A percentile compares a stretch with the other conserved stretches of the same genome.
Conservation (phyloP, 108 stramenopile species). For the Stephanodiscus minutulus region DNA sequence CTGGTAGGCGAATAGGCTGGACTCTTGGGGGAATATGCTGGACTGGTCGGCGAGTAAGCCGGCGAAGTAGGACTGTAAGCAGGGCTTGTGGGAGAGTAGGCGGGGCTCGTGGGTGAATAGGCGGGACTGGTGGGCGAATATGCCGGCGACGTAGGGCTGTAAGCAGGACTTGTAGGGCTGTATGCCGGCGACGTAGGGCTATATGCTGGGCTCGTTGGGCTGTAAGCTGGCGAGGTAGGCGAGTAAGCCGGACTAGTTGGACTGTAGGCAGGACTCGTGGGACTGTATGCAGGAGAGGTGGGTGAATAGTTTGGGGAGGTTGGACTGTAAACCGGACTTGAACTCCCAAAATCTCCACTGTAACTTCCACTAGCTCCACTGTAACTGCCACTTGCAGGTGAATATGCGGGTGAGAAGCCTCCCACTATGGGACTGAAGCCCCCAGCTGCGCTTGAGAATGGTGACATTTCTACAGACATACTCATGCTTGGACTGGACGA, state of each 20-base stretch:
- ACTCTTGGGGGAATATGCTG: slow-evolving; percentile 71
- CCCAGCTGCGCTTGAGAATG: slow-evolving; percentile 65
- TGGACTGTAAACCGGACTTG: slow-evolving; percentile 61
- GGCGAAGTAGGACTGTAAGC: slow-evolving; percentile 51
- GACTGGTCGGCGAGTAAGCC: slow-evolving; percentile 80
- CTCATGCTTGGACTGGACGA: slow-evolving; percentile 74
- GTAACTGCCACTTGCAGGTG: slow-evolving; percentile 73
- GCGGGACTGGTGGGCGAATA: slow-evolving; percentile 83
- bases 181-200: slow-evolving; percentile 66
- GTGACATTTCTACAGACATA: slow-evolving; percentile 63
- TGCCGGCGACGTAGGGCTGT: slow-evolving; percentile 39
- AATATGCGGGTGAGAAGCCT: slow-evolving; percentile 83
- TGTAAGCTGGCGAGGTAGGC: slow-evolving; percentile 56
- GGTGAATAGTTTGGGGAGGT: slow-evolving; percentile 50
- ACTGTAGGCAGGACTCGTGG: slow-evolving; percentile 69
- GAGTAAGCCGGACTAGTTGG: slow-evolving; percentile 71
- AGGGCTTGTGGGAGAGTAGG: slow-evolving; percentile 71
- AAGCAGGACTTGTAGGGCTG: slow-evolving; percentile 50
- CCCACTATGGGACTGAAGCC: slow-evolving; percentile 84
- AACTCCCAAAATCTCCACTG: slow-evolving; percentile 52
- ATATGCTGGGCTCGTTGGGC: slow-evolving; percentile 60
- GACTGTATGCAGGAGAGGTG: slow-evolving; percentile 65
- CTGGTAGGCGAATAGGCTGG: slow-evolving; percentile 65
- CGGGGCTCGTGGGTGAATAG: slow-evolving; percentile 84
- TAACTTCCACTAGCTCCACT: slow-evolving; percentile 80